Evolutionary conservation across 352 stramenopile species (phyloP), one percentile per base, ranked within the genome.

Genomic region (Phytophthora uliginosa): DNA sequence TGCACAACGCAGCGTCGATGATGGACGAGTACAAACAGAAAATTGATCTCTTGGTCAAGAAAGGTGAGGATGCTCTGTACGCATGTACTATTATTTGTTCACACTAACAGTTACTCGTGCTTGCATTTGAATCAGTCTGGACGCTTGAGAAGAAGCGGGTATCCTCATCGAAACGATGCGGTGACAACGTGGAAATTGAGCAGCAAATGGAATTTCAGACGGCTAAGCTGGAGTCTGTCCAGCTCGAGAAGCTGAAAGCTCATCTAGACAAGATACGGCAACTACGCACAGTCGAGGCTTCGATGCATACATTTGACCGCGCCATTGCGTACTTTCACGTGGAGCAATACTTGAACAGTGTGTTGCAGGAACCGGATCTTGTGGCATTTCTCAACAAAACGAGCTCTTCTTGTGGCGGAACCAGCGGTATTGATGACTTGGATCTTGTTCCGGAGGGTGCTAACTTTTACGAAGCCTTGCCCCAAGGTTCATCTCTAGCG

Each of bases 311-410:
- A 4, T 93, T 89, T 63, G 88, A 97, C 59, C 87, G 90, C 7
- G 88, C 90, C 2, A 79, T 92, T 13, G 86, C 86, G 1, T 97
- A 87, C 62, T 93, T 97, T 40, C 87, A 93, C 62, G 81, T 97
- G 15, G 90, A 97, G 52, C 88, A 95, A 59, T 93, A 94, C 56
- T 51, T 97, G 36, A 94, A 94, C 47, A 81, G 85, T 22, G 78
- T 97, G 8, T 53, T 95, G n/a, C 84, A 94, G 58, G 85, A 94
- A 26, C 79, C 85, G 2, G 73, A 70, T 40, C 79, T 95, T 22
- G 79, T 95, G 4, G 76, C 74, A 2, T 88, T 86, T 54, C 33
- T 94, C 52, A 94, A 94, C 76, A 92, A 93, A 67, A 93, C 91
- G 81, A 90, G 72, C 51, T 76, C 80, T 0, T 79, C 82, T 0